Percentiles rank a stretch among this genome's conserved stretches.
These are phyloP conservation scores for Dentipellis fragilis DNA, from an alignment of 768 basidiomycete species.

Conservation along the genomic window DNA sequence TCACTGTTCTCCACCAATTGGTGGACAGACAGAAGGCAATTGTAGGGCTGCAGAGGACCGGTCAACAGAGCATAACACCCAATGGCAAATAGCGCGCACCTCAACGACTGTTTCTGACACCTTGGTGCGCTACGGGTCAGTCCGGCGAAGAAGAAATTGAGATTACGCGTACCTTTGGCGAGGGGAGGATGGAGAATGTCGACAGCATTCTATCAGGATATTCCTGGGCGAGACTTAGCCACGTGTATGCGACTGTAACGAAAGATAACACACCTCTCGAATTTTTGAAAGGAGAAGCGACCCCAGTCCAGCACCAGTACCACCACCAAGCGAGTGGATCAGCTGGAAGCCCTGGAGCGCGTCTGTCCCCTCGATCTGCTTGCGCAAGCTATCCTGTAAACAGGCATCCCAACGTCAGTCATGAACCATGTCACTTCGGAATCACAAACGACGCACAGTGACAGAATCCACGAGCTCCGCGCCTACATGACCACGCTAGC, in stretches of 20 bases:
- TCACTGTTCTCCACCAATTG: slow-evolving; percentile 88
- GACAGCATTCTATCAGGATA: slow-evolving; percentile 37
- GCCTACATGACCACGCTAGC: slow-evolving; percentile 31
- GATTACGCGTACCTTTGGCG: slow-evolving; percentile 36
- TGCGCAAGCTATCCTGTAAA: slow-evolving; percentile 62
- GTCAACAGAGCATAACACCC: slow-evolving; percentile 6
- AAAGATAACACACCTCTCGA: slow-evolving; percentile 46
- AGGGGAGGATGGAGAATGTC: slow-evolving; percentile 44
- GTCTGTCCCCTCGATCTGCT: slow-evolving; percentile 75
- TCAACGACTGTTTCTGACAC: slow-evolving; percentile 47
- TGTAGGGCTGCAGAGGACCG: slow-evolving; percentile 56
- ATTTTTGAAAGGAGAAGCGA: slow-evolving; percentile 73
- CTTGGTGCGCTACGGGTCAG: slow-evolving; percentile 1
- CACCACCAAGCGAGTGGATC: slow-evolving; percentile 84
- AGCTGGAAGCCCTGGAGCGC: slow-evolving; percentile 87
- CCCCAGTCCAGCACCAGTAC: slow-evolving; percentile 82
- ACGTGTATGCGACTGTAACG: slow-evolving; percentile 2
- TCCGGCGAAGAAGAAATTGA: background rate
- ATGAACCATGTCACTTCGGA: background rate
- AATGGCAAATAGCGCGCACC: slow-evolving; percentile 18
- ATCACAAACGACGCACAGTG: slow-evolving; percentile 31
- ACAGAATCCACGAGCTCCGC: slow-evolving; percentile 88
- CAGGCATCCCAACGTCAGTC: background rate
- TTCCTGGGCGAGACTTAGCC: slow-evolving; percentile 33
- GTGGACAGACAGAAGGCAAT: slow-evolving; percentile 74